A percentile compares a stretch with the other conserved stretches of the same genome.
Conservation (phyloP, 179 eudicot species). For the Silene coronaria region DNA sequence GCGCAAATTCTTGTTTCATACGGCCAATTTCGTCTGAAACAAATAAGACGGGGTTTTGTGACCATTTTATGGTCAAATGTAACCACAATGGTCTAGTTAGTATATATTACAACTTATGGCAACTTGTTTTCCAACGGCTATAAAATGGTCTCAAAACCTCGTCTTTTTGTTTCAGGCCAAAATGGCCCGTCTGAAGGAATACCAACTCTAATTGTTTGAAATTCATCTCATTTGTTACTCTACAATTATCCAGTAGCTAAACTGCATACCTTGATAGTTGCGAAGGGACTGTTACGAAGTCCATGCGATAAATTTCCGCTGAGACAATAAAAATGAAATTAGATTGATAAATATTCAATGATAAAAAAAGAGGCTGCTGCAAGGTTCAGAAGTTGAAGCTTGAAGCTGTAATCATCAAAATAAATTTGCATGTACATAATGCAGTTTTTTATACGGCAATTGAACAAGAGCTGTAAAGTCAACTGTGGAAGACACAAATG, state of each 20-base stretch:
- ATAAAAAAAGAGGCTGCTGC: not conserved
- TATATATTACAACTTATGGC: too few species aligned
- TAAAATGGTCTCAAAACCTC: too few species aligned
- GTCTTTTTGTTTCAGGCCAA: too few species aligned
- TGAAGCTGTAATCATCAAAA: not conserved
- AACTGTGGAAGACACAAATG: not conserved
- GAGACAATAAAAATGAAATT: slow-evolving; percentile 17
- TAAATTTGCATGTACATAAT: not conserved
- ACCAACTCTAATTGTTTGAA: not conserved
- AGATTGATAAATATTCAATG: not conserved
- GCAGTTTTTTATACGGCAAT: not conserved
- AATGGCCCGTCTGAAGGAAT: too few species aligned
- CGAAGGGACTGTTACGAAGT: slow-evolving; percentile 78
- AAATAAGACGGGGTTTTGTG: too few species aligned
- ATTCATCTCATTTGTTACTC: not conserved
- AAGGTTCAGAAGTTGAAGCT: not conserved
- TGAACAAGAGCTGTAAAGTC: too few species aligned
- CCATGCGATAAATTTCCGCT: slow-evolving; percentile 83
- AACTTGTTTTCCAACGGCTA: too few species aligned
- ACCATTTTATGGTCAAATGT: too few species aligned
- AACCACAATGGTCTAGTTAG: too few species aligned
- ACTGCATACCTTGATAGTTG: slow-evolving; percentile 58
- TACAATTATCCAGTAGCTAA: slow-evolving; percentile 5
- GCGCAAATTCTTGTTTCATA: too few species aligned
- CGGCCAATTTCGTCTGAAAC: too few species aligned